These are phyloP conservation scores for Fusarium nematophilum DNA, from an alignment of 2,329 filamentous ascomycete genomes.

Conservation along the genomic window DNA sequence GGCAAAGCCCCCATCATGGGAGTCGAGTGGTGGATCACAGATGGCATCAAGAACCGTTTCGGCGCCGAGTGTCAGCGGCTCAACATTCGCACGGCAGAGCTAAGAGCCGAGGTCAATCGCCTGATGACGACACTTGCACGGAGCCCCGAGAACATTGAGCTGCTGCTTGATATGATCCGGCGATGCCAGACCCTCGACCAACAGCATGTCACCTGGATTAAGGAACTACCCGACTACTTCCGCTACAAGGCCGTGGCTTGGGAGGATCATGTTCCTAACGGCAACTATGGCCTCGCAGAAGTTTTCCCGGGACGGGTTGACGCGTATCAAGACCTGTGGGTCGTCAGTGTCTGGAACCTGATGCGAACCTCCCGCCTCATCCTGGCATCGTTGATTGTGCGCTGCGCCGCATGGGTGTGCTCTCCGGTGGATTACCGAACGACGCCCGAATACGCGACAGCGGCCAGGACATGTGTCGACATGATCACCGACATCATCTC, in stretches of 20 bases:
- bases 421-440: conserved; percentile 71
- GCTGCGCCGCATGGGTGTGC: conserved; percentile 71
- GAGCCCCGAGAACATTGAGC: conserved; percentile 61
- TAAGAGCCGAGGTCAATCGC: conserved; percentile 65
- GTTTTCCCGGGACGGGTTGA: conserved; percentile 71
- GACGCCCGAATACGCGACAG: conserved; percentile 69
- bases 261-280: conserved; percentile 64
- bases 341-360: conserved; percentile 69
- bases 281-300: conserved; percentile 64
- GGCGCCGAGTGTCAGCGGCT: conserved; percentile 63
- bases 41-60: conserved; percentile 61
- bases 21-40: conserved; percentile 69
- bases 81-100: conserved; percentile 64
- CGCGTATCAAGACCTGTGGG: conserved; percentile 68
- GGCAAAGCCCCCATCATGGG: conserved; percentile 65
- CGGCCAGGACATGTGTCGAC: conserved; percentile 62
- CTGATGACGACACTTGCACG: conserved; percentile 60
- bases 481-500: conserved; percentile 70
- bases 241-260: conserved; percentile 65
- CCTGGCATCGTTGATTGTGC: conserved; percentile 65
- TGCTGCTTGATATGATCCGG: conserved; percentile 63
- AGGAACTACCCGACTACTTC: conserved; percentile 62
- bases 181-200: conserved; percentile 64
- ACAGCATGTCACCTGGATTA: conserved; percentile 64
- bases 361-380: conserved; percentile 65